Evolutionary conservation across 441 rosid species (phyloP).

Genomic region (Erodium trifolium): DNA sequence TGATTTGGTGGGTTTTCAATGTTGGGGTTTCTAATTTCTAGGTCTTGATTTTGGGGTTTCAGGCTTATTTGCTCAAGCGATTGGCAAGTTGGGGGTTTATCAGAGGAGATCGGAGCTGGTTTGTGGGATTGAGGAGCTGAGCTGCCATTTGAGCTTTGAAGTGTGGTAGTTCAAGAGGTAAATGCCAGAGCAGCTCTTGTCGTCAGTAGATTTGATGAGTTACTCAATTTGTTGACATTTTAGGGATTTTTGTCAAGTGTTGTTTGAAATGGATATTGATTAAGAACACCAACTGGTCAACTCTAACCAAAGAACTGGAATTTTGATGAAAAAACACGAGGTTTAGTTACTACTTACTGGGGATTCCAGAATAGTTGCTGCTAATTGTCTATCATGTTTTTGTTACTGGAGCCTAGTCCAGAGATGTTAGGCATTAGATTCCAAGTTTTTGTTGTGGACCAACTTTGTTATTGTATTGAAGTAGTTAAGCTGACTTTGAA

Average conservation of each 20-base stretch:
- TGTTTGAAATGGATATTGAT: neutral
- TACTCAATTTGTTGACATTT: no score
- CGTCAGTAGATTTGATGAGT: neutral
- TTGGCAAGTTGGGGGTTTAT: neutral
- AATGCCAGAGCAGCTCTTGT: neutral
- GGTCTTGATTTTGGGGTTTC: neutral
- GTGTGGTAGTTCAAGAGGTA: neutral
- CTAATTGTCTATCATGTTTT: neutral
- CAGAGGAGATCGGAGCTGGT: neutral
- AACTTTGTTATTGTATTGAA: neutral
- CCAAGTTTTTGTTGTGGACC: neutral
- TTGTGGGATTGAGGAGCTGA: neutral
- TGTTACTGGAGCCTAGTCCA: neutral
- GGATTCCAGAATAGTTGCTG: neutral
- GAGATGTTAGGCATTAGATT: neutral
- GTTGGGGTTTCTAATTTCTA: no score
- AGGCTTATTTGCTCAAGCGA: neutral
- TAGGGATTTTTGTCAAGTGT: neutral
- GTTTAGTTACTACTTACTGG: neutral
- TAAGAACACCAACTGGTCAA: neutral
- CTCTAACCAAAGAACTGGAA: neutral
- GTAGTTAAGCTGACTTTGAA: neutral
- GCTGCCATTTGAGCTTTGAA: neutral
- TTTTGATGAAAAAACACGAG: neutral
- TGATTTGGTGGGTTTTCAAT: no score